A percentile compares a stretch with the other conserved stretches of the same genome.
Conservation (phyloP, 2,329 filamentous ascomycete species). For the Annulohypoxylon truncatum region DNA sequence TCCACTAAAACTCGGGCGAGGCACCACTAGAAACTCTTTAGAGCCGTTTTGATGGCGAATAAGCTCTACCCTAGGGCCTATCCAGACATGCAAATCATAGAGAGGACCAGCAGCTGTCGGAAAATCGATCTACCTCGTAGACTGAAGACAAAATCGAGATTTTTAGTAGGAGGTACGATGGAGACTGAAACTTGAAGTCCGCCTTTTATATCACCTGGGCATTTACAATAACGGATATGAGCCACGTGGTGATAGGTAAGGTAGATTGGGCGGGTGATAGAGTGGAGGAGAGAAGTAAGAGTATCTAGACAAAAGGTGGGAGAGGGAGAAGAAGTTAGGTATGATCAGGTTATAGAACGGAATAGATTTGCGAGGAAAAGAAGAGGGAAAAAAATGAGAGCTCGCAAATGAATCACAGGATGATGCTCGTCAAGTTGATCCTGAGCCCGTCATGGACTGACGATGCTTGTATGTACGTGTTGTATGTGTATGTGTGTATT, state of each 20-base stretch:
- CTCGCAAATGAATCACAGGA: neutral
- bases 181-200: neutral
- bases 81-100: conserved; percentile 19
- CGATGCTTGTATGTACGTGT: conserved; percentile 21
- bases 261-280: neutral
- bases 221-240: neutral
- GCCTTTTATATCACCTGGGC: neutral
- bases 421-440: conserved; percentile 30
- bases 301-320: conserved; percentile 4
- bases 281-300: neutral
- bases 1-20: conserved; percentile 29
- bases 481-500: conserved; percentile 8
- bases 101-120: conserved; percentile 1
- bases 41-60: conserved; percentile 19
- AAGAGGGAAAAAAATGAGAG: neutral
- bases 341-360: conserved; percentile 30
- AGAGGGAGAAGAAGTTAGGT: conserved; percentile 26
- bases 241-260: neutral
- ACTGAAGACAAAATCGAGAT: conserved; percentile 1
- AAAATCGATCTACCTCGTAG: conserved; percentile 7
- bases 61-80: neutral
- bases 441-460: conserved; percentile 30
- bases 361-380: neutral
- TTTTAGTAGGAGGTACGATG: neutral
- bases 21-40: conserved; percentile 26